Conservation (phyloP, 345 rosid species). For the Syzygium oleosum region DNA sequence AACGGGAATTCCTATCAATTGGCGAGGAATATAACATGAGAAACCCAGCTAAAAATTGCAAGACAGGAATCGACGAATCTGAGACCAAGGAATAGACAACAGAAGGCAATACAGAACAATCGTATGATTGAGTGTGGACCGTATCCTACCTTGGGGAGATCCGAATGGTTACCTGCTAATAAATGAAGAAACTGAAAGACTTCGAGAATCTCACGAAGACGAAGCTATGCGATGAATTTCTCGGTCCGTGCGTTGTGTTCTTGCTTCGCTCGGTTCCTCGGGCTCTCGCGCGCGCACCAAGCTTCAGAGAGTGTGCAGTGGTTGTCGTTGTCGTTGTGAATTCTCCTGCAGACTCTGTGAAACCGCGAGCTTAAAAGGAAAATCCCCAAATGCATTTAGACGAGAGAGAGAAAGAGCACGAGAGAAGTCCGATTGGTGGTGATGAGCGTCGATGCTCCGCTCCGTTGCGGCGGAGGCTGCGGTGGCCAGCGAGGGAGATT, state of each 20-base stretch:
- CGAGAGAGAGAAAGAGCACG: not conserved
- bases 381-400: not conserved
- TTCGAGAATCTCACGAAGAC: not conserved
- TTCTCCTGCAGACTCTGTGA: not conserved
- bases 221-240: no score
- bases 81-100: no score
- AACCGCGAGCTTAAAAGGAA: not conserved
- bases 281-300: not conserved
- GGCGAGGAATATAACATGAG: no score
- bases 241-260: not conserved
- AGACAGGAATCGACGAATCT: no score
- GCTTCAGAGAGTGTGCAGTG: not conserved
- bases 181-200: no score
- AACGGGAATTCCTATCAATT: no score
- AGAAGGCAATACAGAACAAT: no score
- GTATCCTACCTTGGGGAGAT: no score
- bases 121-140: no score
- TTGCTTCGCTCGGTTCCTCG: not conserved
- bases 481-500: not conserved
- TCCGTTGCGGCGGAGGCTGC: fast-evolving
- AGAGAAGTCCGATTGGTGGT: not conserved
- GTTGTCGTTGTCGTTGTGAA: no score
- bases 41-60: no score
- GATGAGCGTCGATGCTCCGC: not conserved
- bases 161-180: no score